Base-by-base conservation (phyloP, 176 grass and related monocot species). In the Miscanthus lutarioriparius region DNA sequence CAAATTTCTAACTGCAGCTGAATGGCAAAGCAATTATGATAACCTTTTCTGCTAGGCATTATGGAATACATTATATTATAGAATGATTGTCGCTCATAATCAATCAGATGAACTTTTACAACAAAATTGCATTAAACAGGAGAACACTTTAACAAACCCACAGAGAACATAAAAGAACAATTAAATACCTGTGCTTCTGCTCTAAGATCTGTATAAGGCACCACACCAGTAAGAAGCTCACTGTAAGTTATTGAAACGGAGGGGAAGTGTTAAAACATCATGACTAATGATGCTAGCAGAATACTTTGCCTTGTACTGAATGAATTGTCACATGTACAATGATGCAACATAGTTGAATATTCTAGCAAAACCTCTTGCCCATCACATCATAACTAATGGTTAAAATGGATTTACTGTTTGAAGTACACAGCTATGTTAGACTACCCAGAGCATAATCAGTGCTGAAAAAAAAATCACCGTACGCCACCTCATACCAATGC, bases 151-250 rank as follows among this genome's bases (percentile, higher is more conserved):
- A 28, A 67, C 66, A 85, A 70, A 77, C 39, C 14, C 59, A 37
- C 6, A 43, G 28, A 5, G 45, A 30, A 81, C n/a, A 65, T 49
- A 79, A 88, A 84, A 84, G 35, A 78, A 41, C 2, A 39, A 67
- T 71, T 63, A 89, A 90, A 53, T 87, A 98, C 96, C 93, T 98
- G 96, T 65, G 96, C 96, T 98, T 98, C 96, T 75, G 96, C 91
- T 86, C 88, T 75, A 22, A 95, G 88, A 86, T 98, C 93, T 84
- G 96, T 98, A 68, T 98, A 94, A 72, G 96, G 96, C 37, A 98
- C 93, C 82, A 95, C 93, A 86, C 91, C 91, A 74, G 93, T 95
- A 83, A 95, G 93, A 89, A 98, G 87, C 64, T 98, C 96, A 83
- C 96, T 98, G 89, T 64, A 93, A 72, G 90, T 67, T 71, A 65